These are phyloP conservation scores for Cryphonectria carpinicola DNA, from an alignment of 2,329 filamentous ascomycete species.

Conservation along the genomic window DNA sequence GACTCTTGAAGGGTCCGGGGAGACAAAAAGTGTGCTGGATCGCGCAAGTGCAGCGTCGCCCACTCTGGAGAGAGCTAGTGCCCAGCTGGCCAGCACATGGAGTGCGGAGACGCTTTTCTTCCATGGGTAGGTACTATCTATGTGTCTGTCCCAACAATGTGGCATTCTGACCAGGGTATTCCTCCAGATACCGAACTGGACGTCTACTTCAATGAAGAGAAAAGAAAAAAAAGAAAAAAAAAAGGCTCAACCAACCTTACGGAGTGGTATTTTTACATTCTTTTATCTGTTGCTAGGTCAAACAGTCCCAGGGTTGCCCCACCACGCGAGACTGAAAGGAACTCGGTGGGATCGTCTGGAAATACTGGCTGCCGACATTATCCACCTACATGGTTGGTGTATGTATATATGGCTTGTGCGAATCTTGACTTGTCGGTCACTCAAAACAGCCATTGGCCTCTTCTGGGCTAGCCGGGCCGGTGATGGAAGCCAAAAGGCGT, in stretches of 20 bases:
- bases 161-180: background rate
- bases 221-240: too few relatives aligned
- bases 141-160: background rate
- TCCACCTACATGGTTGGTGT: background rate
- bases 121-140: background rate
- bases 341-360: background rate
- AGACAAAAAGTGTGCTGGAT: background rate
- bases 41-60: background rate
- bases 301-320: background rate
- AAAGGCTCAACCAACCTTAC: background rate
- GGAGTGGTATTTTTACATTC: background rate
- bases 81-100: background rate
- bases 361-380: background rate
- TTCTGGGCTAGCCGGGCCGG: background rate
- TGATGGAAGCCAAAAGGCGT: background rate
- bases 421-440: background rate
- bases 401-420: background rate
- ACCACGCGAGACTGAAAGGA: background rate
- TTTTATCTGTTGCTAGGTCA: background rate
- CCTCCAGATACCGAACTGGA: background rate
- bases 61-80: background rate
- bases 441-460: background rate
- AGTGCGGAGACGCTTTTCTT: background rate
- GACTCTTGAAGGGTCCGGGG: background rate
- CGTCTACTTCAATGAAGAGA: background rate